Evolutionary conservation across 768 basidiomycete species (phyloP).

Genomic region (Hygrocybe coccinea): DNA sequence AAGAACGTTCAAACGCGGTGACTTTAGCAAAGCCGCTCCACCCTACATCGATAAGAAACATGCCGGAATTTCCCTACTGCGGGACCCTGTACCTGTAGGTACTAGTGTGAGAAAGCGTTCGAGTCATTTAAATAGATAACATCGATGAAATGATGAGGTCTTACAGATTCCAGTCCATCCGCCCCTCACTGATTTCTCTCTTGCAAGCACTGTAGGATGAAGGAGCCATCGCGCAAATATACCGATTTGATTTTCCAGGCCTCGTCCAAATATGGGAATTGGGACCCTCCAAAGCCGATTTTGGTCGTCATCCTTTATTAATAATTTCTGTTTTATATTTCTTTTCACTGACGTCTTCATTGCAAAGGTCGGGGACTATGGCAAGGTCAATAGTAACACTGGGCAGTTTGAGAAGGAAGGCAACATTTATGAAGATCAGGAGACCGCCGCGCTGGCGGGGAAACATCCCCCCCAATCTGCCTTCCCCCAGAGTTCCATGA

Average conservation of each 20-base stretch:
- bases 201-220: constrained; percentile 4
- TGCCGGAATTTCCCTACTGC: too few relatives aligned
- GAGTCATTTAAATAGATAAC: too few relatives aligned
- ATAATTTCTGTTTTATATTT: background rate
- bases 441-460: constrained; percentile 16
- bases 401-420: constrained; percentile 29
- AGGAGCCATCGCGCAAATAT: constrained; percentile 27
- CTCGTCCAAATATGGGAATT: constrained; percentile 37
- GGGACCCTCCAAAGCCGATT: constrained; percentile 33
- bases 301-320: constrained; percentile 18
- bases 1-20: too few relatives aligned
- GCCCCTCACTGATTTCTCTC: too few relatives aligned
- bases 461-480: constrained; percentile 11
- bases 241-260: constrained; percentile 28
- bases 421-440: constrained; percentile 27
- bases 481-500: constrained; percentile 18
- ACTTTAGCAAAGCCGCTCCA: too few relatives aligned
- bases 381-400: constrained; percentile 23
- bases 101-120: too few relatives aligned
- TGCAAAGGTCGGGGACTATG: constrained; percentile 34
- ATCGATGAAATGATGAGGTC: too few relatives aligned
- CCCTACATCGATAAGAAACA: too few relatives aligned
- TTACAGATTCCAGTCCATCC: too few relatives aligned
- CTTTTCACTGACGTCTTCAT: background rate
- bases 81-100: too few relatives aligned